Percentiles rank a stretch among this genome's conserved stretches.
Evolutionary conservation across 495 filamentous ascomycete genomes (phyloP).

Genomic region (Paragyromitra xinjiangensis): DNA sequence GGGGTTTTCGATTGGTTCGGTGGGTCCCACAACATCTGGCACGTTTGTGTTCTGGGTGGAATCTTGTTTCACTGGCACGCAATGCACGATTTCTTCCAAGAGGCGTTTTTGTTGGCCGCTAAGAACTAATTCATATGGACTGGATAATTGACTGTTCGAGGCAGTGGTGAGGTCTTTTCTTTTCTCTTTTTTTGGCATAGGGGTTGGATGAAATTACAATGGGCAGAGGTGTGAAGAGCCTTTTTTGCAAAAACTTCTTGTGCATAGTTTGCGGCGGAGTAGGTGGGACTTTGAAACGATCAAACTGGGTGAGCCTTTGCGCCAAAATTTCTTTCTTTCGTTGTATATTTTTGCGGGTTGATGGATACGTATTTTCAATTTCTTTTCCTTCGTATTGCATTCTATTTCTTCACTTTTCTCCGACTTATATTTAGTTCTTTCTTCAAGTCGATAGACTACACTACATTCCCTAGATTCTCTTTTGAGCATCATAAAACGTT

Average conservation of each 20-base stretch:
- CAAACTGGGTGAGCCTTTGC: not conserved
- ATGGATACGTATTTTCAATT: not conserved
- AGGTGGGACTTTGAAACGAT: not conserved
- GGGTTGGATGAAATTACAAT: not conserved
- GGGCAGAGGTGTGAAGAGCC: not conserved
- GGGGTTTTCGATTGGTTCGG: constrained; percentile 94
- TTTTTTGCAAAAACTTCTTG: constrained; percentile 25
- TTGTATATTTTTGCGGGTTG: constrained; percentile 16
- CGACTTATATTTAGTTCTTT: not conserved
- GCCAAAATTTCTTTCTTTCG: constrained; percentile 1
- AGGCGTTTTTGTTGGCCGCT: constrained; percentile 77
- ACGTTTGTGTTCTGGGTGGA: constrained; percentile 92
- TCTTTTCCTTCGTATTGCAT: not conserved
- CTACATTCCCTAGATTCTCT: not conserved
- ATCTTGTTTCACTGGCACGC: constrained; percentile 95
- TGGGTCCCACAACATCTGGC: constrained; percentile 97
- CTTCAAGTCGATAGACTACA: not conserved
- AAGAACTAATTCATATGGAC: constrained; percentile 9
- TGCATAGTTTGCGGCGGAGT: constrained; percentile 25
- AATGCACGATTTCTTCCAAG: constrained; percentile 92
- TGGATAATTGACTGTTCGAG: not conserved
- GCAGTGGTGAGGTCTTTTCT: not conserved
- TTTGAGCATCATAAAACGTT: not conserved
- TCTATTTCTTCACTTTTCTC: constrained; percentile 2
- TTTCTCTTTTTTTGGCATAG: not conserved